A percentile compares a stretch with the other conserved stretches of the same genome.
phyloP scores from a whole-genome alignment of 1,139 yeast genomes.

The Scheffersomyces cryptocercus region DNA sequence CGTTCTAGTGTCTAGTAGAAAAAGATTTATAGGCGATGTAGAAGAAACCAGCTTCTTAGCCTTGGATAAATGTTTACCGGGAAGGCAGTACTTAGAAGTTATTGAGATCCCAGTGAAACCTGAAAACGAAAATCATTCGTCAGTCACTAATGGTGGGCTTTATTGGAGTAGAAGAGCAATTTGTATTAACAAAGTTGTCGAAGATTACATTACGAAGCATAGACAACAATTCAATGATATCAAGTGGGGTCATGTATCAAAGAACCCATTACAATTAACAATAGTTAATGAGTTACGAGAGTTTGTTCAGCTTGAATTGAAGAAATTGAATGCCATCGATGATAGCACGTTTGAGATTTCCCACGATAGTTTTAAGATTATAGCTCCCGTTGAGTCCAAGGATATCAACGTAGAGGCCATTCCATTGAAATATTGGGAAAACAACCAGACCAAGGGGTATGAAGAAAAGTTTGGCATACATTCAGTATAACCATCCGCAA shows the following conservation, averaged over 20 bases:
- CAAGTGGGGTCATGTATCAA: constrained; percentile 8
- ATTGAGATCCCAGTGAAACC: constrained; percentile 27
- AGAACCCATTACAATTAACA: constrained; percentile 4
- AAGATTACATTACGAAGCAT: constrained; percentile 19
- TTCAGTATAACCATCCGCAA: too few species aligned
- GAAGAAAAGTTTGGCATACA: constrained; percentile 23
- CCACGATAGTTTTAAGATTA: constrained; percentile 26
- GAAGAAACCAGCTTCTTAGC: constrained; percentile 65
- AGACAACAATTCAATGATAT: constrained; percentile 11
- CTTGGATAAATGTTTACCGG: constrained; percentile 78
- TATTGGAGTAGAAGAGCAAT: constrained; percentile 49
- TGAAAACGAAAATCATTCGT: constrained; percentile 22
- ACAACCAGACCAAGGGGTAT: constrained; percentile 36
- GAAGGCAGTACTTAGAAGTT: constrained; percentile 53
- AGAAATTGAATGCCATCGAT: constrained; percentile 11
- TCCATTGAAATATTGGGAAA: constrained; percentile 35
- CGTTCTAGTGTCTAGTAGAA: neutral
- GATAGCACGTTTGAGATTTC: constrained; percentile 16
- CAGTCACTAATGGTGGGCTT: constrained; percentile 22
- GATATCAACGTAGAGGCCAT: constrained; percentile 5
- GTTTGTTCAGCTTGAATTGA: constrained; percentile 22
- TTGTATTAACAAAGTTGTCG: constrained; percentile 48
- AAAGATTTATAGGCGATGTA: neutral
- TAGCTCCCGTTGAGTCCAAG: constrained; percentile 29
- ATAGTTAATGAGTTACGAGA: constrained; percentile 21